Evolutionary conservation across 1,284 basidiomycete species (phyloP).

Genomic region (Golubevia sp.): DNA sequence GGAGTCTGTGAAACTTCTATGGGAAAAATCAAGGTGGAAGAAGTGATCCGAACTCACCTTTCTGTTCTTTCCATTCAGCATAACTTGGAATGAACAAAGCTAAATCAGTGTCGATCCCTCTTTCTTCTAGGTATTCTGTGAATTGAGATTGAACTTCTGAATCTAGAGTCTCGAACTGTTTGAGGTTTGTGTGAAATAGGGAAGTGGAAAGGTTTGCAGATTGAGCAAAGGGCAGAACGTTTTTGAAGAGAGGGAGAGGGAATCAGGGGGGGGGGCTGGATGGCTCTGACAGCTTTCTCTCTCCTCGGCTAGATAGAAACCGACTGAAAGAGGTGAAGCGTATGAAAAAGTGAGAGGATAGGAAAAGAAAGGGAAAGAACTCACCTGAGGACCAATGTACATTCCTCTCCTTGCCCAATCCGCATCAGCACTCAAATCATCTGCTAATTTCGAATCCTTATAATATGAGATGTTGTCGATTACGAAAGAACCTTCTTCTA

Average conservation of each 20-base stretch:
- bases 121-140: slow-evolving; percentile 79
- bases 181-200: too few species aligned
- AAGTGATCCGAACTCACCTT: slow-evolving; percentile 13
- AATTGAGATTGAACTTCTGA: slow-evolving; percentile 83
- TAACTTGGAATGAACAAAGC: slow-evolving; percentile 64
- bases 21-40: too few species aligned
- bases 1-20: slow-evolving; percentile 66
- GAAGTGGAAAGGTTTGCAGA: too few species aligned
- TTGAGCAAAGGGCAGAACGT: too few species aligned
- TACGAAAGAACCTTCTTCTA: slow-evolving; percentile 75
- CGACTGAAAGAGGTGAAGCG: too few species aligned
- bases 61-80: slow-evolving; percentile 60
- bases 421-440: slow-evolving; percentile 80
- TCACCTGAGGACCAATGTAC: slow-evolving; percentile 86
- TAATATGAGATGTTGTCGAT: slow-evolving; percentile 91
- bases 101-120: slow-evolving; percentile 80
- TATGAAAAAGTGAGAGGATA: too few species aligned
- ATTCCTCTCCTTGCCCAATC: slow-evolving; percentile 89
- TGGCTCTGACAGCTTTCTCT: too few species aligned
- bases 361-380: slow-evolving; percentile 20
- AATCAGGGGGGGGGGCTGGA: too few species aligned
- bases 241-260: too few species aligned
- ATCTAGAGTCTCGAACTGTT: slow-evolving; percentile 86
- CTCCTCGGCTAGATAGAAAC: too few species aligned
- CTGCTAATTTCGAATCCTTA: slow-evolving; percentile 73